phyloP scores from a whole-genome alignment of 352 stramenopile species.

The Phytophthora pini region DNA sequence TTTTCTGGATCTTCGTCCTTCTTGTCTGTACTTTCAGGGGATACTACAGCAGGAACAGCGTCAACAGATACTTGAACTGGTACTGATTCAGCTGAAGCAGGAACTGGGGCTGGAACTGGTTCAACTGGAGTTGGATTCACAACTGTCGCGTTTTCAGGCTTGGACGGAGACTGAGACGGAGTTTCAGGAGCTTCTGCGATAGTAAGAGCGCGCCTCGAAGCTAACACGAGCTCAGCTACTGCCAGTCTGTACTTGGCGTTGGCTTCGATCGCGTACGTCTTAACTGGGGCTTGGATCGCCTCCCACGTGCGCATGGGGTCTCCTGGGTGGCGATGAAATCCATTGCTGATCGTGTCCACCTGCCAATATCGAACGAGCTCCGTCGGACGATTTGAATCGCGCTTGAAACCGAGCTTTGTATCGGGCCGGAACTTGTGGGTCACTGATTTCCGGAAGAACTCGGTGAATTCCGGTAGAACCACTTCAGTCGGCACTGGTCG shows the following conservation, averaged over 20 bases:
- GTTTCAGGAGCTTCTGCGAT: constrained; percentile 15
- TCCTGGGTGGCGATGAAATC: constrained; percentile 41
- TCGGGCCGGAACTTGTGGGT: constrained; percentile 50
- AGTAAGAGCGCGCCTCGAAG: constrained; percentile 39
- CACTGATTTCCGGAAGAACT: constrained; percentile 71
- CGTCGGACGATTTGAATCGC: constrained; percentile 40
- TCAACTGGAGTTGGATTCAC: background rate
- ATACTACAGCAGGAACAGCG: background rate
- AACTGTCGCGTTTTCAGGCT: constrained; percentile 5
- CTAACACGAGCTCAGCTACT: constrained; percentile 50
- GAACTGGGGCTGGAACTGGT: background rate
- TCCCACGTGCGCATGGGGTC: constrained; percentile 80
- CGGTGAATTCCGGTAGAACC: constrained; percentile 74
- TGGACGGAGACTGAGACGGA: constrained; percentile 5
- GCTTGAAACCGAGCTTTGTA: constrained; percentile 62
- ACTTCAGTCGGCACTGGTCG: constrained; percentile 26
- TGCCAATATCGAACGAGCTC: constrained; percentile 75
- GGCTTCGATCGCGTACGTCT: constrained; percentile 75
- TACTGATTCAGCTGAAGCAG: background rate
- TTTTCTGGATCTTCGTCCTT: constrained; percentile 15
- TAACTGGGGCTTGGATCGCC: constrained; percentile 69
- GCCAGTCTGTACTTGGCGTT: constrained; percentile 73
- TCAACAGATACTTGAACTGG: background rate
- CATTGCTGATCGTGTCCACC: constrained; percentile 58
- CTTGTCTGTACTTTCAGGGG: constrained; percentile 2